These are phyloP conservation scores for Angomonas desouzai DNA, from an alignment of 208 protist genomes.

Conservation along the genomic window DNA sequence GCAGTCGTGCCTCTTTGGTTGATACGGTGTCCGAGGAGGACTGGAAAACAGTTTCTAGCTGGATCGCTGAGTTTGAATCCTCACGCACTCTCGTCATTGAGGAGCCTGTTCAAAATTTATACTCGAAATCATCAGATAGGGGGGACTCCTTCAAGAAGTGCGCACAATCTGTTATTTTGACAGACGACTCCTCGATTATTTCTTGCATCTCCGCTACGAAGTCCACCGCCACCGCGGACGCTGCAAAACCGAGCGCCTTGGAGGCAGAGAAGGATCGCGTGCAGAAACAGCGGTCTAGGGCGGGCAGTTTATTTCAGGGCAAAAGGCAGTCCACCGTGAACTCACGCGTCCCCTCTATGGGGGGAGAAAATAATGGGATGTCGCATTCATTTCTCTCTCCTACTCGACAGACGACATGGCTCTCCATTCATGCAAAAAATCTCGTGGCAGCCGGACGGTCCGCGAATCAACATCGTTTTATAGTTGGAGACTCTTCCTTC, in stretches of 20 bases:
- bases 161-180: constrained; percentile 3
- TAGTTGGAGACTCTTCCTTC: constrained; percentile 44
- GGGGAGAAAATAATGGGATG: not conserved
- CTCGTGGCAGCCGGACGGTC: constrained; percentile 30
- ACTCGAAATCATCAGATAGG: not conserved
- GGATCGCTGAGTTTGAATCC: constrained; percentile 36
- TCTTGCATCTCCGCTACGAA: not conserved
- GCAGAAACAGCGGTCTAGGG: constrained; percentile 6
- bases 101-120: constrained; percentile 15
- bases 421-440: constrained; percentile 24
- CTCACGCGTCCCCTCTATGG: not conserved
- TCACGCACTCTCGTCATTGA: constrained; percentile 9
- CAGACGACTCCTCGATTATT: constrained; percentile 6
- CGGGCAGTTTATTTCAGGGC: constrained; percentile 2
- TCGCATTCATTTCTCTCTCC: constrained; percentile 11
- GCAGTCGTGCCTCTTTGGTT: not conserved
- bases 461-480: constrained; percentile 13
- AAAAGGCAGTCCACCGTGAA: not conserved
- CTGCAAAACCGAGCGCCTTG: not conserved
- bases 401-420: constrained; percentile 59
- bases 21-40: constrained; percentile 21
- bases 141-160: not conserved
- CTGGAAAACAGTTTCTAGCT: constrained; percentile 31
- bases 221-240: not conserved
- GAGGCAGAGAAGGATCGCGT: constrained; percentile 23